These are phyloP conservation scores for Pythium pyrilobum DNA, from an alignment of 352 stramenopile species.

Conservation along the genomic window DNA sequence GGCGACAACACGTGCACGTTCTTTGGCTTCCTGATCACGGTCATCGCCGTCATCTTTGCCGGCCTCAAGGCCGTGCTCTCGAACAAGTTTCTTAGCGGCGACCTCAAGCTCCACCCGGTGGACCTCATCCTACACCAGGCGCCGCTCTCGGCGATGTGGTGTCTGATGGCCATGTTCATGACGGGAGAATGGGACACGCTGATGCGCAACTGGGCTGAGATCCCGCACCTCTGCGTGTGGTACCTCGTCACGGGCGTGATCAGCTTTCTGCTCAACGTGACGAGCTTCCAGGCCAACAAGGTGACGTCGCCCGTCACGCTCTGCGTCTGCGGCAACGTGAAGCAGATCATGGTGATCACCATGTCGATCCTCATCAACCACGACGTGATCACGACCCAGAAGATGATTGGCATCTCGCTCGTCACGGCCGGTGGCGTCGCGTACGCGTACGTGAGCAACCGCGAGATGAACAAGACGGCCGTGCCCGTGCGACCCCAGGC, in stretches of 20 bases:
- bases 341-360: constrained; percentile 88
- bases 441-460: constrained; percentile 77
- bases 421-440: constrained; percentile 57
- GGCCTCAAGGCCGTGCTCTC: constrained; percentile 91
- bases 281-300: constrained; percentile 93
- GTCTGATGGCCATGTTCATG: constrained; percentile 75
- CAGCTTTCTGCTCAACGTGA: constrained; percentile 93
- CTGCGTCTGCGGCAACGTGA: constrained; percentile 92
- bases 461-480: constrained; percentile 59
- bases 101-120: constrained; percentile 91
- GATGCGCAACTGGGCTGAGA: constrained; percentile 53
- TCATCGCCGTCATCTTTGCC: constrained; percentile 86
- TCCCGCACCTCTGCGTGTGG: constrained; percentile 56
- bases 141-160: constrained; percentile 89
- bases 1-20: constrained; percentile 89
- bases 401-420: constrained; percentile 60
- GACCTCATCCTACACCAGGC: constrained; percentile 92
- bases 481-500: constrained; percentile 18
- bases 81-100: constrained; percentile 91
- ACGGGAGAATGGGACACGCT: constrained; percentile 68
- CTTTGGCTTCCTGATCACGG: constrained; percentile 87
- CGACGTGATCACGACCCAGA: constrained; percentile 64
- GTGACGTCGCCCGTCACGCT: constrained; percentile 93
- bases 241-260: constrained; percentile 85
- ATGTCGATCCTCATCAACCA: constrained; percentile 78